These are phyloP conservation scores for Naganishia randhawae DNA, from an alignment of 768 basidiomycete genomes.

Conservation along the genomic window DNA sequence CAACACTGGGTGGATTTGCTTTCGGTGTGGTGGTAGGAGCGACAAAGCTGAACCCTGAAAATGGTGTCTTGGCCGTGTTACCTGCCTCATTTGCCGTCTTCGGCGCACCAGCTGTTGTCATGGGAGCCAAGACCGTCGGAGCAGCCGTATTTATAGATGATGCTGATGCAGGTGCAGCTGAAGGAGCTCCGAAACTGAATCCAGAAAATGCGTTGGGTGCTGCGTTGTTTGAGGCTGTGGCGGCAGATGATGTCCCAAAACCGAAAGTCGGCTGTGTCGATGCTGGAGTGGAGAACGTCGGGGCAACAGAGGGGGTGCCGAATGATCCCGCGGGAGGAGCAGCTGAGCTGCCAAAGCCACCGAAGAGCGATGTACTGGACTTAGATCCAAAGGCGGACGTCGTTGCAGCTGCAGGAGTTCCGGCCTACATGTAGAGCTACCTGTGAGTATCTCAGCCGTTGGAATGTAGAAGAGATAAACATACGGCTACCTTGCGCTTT, in stretches of 20 bases:
- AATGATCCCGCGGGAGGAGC: slow-evolving; percentile 1
- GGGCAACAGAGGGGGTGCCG: background rate
- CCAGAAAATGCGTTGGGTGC: slow-evolving; percentile 32
- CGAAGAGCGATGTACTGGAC: background rate
- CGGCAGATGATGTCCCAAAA: slow-evolving; percentile 22
- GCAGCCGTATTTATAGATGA: slow-evolving; percentile 1
- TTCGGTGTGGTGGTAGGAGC: slow-evolving; percentile 6
- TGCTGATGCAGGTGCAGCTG: slow-evolving; percentile 6
- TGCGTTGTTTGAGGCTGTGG: slow-evolving; percentile 6
- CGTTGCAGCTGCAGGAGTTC: slow-evolving; percentile 20
- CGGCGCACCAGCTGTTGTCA: background rate
- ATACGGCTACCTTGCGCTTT: slow-evolving; percentile 36
- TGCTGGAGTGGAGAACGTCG: background rate
- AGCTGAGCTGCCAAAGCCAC: slow-evolving; percentile 2
- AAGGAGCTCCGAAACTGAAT: slow-evolving; percentile 35
- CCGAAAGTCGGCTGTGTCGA: background rate
- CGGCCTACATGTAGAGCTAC: background rate
- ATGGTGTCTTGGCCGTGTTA: background rate
- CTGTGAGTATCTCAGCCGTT: background rate
- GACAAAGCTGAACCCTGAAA: slow-evolving; percentile 33
- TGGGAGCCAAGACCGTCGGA: slow-evolving; percentile 1
- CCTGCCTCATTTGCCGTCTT: background rate
- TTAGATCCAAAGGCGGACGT: slow-evolving; percentile 13
- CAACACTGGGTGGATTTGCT: slow-evolving; percentile 15
- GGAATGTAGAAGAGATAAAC: background rate